Conservation (phyloP, 306 rosid genomes). For the Vigna mungo region DNA sequence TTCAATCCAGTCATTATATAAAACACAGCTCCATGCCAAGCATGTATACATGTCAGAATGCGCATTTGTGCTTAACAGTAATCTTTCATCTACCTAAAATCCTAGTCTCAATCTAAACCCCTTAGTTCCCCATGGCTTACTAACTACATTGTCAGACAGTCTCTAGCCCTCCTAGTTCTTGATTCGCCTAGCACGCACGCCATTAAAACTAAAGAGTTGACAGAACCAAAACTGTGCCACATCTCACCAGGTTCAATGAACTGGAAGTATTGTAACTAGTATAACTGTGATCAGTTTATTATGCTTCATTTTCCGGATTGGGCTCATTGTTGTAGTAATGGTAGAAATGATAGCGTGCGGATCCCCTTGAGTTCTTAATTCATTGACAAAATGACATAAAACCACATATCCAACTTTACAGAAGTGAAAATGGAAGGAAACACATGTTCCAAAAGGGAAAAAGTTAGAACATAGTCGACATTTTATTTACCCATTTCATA, state of each 20-base stretch:
- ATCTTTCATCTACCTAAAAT: not conserved
- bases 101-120: not conserved
- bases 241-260: too few relatives aligned
- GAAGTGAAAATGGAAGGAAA: not conserved
- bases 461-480: not conserved
- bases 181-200: constrained; percentile 12
- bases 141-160: not conserved
- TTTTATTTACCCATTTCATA: not conserved
- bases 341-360: too few relatives aligned
- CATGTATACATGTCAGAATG: not conserved
- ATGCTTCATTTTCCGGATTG: too few relatives aligned
- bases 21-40: constrained; percentile 8
- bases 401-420: not conserved
- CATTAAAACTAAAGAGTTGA: not conserved
- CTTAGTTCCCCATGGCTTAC: not conserved
- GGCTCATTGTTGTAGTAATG: too few relatives aligned
- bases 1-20: not conserved
- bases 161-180: not conserved
- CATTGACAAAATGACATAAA: not conserved
- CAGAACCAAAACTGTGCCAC: not conserved
- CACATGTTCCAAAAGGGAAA: not conserved
- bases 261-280: not conserved
- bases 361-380: too few relatives aligned
- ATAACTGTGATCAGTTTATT: too few relatives aligned
- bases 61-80: not conserved